phyloP scores from a whole-genome alignment of 2,329 filamentous ascomycete species.

The Leptographium procerum region DNA sequence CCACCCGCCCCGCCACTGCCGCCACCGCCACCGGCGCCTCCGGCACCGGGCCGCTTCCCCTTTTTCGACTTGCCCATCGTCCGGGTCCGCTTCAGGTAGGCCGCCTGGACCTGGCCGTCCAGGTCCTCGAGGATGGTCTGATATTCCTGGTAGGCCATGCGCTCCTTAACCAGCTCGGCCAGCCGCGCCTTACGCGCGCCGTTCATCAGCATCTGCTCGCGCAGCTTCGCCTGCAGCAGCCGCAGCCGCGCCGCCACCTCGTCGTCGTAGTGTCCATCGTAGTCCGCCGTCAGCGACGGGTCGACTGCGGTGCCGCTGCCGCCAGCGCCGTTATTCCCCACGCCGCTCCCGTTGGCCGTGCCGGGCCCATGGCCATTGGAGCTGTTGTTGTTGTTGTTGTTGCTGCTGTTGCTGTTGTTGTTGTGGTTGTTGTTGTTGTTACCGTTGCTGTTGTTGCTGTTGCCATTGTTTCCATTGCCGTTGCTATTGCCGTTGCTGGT shows the following conservation, averaged over 20 bases:
- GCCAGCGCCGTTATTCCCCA: not conserved
- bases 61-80: slow-evolving; percentile 93
- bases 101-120: slow-evolving; percentile 85
- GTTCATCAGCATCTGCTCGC: slow-evolving; percentile 76
- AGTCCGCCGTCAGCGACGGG: slow-evolving; percentile 46
- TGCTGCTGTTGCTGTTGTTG: slow-evolving; percentile 2
- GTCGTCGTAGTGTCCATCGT: slow-evolving; percentile 84
- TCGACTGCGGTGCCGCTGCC: slow-evolving; percentile 13
- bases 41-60: slow-evolving; percentile 37
- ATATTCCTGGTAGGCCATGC: slow-evolving; percentile 95
- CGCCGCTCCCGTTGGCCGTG: not conserved
- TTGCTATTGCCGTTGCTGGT: not conserved
- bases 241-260: slow-evolving; percentile 86
- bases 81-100: slow-evolving; percentile 89
- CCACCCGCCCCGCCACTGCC: slow-evolving; percentile 26
- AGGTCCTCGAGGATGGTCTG: slow-evolving; percentile 93
- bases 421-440: not conserved
- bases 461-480: not conserved
- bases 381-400: slow-evolving; percentile 1
- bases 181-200: slow-evolving; percentile 81
- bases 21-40: slow-evolving; percentile 47
- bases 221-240: slow-evolving; percentile 69
- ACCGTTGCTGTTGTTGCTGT: not conserved
- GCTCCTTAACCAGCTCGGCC: slow-evolving; percentile 77
- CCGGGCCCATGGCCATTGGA: slow-evolving; percentile 16